Evolutionary conservation across 768 basidiomycete genomes (phyloP).

Genomic region (Pleurotus ostreatus): DNA sequence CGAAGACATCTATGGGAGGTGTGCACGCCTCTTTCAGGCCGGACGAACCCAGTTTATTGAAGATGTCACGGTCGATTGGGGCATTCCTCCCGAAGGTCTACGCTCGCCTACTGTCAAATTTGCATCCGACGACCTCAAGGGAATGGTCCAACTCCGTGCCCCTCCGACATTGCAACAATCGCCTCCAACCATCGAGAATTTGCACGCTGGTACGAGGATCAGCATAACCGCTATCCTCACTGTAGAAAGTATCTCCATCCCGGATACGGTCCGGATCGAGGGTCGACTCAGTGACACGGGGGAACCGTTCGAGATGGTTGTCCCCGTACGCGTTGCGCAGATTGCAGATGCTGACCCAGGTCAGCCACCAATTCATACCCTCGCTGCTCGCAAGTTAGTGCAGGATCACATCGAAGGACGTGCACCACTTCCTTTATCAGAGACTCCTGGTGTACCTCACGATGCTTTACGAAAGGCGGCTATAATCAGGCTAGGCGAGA

Average conservation of each 20-base stretch:
- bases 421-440: conserved; percentile 27
- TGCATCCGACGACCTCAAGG: conserved; percentile 8
- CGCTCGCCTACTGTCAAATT: conserved; percentile 14
- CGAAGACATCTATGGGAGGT: conserved; percentile 46
- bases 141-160: conserved; percentile 18
- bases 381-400: conserved; percentile 54
- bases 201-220: conserved; percentile 32
- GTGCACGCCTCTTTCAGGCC: conserved; percentile 45
- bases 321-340: conserved; percentile 24
- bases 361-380: conserved; percentile 42
- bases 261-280: conserved; percentile 26
- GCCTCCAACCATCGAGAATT: conserved; percentile 24
- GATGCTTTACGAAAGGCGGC: conserved; percentile 37
- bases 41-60: conserved; percentile 44
- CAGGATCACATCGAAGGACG: conserved; percentile 39
- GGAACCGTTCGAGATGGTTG: conserved; percentile 21
- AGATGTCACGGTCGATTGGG: conserved; percentile 49
- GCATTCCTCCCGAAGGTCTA: conserved; percentile 21
- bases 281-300: conserved; percentile 32
- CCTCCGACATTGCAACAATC: conserved; percentile 31
- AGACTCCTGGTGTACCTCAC: conserved; percentile 20
- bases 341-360: conserved; percentile 27
- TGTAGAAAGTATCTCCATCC: conserved; percentile 22
- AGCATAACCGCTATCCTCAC: conserved; percentile 30
- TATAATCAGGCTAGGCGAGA: conserved; percentile 45